Conservation (phyloP, 495 filamentous ascomycete genomes). For the Hypoxylon crocopeplum region DNA sequence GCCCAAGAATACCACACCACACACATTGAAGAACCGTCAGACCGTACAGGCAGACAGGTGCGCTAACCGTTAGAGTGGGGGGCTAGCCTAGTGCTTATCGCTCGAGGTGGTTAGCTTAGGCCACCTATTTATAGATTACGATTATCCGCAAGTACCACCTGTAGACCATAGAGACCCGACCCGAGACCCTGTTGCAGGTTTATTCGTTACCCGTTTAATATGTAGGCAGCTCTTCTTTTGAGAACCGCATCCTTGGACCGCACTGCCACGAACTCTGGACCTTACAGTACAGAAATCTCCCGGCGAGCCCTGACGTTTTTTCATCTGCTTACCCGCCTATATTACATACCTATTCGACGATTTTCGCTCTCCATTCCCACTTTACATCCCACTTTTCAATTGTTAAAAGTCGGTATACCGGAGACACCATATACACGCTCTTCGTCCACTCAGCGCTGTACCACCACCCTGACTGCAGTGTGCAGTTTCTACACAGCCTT, state of each 20-base stretch:
- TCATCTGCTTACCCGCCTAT: neutral
- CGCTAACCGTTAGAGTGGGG: too few species aligned
- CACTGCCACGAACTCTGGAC: neutral
- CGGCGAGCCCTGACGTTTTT: neutral
- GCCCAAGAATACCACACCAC: too few species aligned
- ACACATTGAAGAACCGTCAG: too few species aligned
- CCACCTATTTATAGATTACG: neutral
- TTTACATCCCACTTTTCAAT: slow-evolving; percentile 3
- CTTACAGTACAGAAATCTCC: neutral
- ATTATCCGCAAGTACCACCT: neutral
- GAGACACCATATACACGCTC: too few species aligned
- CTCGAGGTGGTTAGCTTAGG: neutral
- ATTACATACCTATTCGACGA: neutral
- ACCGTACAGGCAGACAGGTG: too few species aligned
- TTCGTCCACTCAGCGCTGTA: neutral
- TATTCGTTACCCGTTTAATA: too few species aligned
- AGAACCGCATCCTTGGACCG: neutral
- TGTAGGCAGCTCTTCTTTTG: too few species aligned
- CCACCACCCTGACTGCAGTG: neutral
- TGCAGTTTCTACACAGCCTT: slow-evolving; percentile 21
- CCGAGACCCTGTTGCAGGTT: too few species aligned
- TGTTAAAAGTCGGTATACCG: neutral
- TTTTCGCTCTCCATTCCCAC: neutral
- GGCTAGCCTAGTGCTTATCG: slow-evolving; percentile 22
- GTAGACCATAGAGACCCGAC: too few species aligned